Base-by-base conservation (phyloP, 2,329 filamentous ascomycete species). In the Fusarium robinianum region DNA sequence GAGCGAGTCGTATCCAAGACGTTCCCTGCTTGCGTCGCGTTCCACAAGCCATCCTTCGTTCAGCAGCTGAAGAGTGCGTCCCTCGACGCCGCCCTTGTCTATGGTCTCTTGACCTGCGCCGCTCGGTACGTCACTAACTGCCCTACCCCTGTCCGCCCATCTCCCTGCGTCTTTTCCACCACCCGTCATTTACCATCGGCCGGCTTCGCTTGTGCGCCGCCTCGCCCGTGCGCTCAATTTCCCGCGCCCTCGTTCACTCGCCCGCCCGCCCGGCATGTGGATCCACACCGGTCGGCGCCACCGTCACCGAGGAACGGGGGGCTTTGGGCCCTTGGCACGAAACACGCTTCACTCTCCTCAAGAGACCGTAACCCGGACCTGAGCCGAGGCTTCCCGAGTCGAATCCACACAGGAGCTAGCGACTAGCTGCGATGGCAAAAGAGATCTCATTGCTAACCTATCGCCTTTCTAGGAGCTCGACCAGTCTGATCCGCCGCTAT, bases 41-140 rank as follows among this genome's bases (percentile, higher is more conserved):
- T 83, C 62, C 79, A 83, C 69, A 82, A 81, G 67, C 79, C 79
- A 6, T 79, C 79, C 3, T 82, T 82, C 64, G 63, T 83, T 22
- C 77, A 80, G 65, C 79, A 81, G 61, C 71, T 83, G 36, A 82
- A 81, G 69, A 78, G 72, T 55, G 73, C 70, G 15, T 72, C 73
- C 3, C 71, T 83, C 22, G 79, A 83, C 45, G 68, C 74, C 19
- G 77, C 76, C 33, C 76, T 83, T 53, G 72, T 81, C 41, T 80
- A 81, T 50, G 79, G 78, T 10, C 73, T 83, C 22, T 67, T 83
- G 56, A 78, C 78, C 33, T 78, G 74, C 33, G 79, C 77, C 46
- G 76, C 79, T 50, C 70, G 79, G 79, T 82, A 77, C 66, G 78
- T 66, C 47, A 39, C 41, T 42, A 51, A 14, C 43, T 42, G 18